A percentile compares a stretch with the other conserved stretches of the same genome.
phyloP scores from a whole-genome alignment of 805 yeast species.

The Candida anglica region DNA sequence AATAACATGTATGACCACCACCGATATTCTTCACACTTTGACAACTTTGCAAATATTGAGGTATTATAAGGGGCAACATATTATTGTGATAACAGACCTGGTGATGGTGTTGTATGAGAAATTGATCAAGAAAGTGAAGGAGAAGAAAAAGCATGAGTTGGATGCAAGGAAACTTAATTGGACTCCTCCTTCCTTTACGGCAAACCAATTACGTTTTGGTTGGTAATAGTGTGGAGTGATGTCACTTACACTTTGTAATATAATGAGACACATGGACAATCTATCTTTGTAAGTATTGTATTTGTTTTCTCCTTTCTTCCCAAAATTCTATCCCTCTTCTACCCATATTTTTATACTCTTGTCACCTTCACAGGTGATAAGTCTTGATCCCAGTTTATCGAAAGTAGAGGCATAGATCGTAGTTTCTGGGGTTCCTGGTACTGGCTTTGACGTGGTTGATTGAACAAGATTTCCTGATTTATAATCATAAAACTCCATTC shows the following conservation, averaged over 20 bases:
- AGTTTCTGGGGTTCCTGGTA: slow-evolving; percentile 69
- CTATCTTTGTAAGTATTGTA: background rate
- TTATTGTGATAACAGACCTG: slow-evolving; percentile 79
- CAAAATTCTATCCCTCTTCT: background rate
- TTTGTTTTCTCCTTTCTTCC: background rate
- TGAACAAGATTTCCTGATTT: slow-evolving; percentile 63
- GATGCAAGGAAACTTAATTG: slow-evolving; percentile 72
- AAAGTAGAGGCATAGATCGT: slow-evolving; percentile 70
- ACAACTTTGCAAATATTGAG: slow-evolving; percentile 86
- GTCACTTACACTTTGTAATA: too few relatives aligned
- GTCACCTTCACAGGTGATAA: slow-evolving; percentile 89
- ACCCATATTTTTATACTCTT: slow-evolving; percentile 77
- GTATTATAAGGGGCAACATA: slow-evolving; percentile 94
- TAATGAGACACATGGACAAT: background rate
- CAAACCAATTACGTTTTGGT: slow-evolving; percentile 92
- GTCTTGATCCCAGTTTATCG: slow-evolving; percentile 74
- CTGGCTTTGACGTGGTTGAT: slow-evolving; percentile 44
- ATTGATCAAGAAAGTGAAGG: slow-evolving; percentile 44
- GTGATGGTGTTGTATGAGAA: slow-evolving; percentile 73
- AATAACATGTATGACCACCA: slow-evolving; percentile 90
- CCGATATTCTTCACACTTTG: slow-evolving; percentile 90
- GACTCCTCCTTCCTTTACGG: slow-evolving; percentile 96
- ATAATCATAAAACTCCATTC: slow-evolving; percentile 76
- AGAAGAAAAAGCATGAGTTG: slow-evolving; percentile 70
- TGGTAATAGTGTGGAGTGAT: slow-evolving; percentile 62